Percentiles rank a stretch among this genome's conserved stretches.
These are phyloP conservation scores for Pleurostoma richardsiae DNA, from an alignment of 2,329 filamentous ascomycete species.

Conservation along the genomic window DNA sequence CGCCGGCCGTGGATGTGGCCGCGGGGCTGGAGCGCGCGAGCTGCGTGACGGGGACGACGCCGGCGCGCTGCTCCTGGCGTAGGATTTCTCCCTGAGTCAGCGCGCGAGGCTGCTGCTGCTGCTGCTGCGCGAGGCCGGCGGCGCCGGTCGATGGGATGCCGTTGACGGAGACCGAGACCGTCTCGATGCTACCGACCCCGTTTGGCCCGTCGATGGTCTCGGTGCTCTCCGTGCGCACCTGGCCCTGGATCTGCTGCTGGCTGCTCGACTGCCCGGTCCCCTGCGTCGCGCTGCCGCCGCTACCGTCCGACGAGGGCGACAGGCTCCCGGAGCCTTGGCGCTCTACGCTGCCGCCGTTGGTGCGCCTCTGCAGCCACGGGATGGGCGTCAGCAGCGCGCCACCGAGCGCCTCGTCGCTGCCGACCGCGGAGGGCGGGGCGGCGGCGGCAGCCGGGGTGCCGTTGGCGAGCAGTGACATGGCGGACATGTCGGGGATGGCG, in stretches of 20 bases:
- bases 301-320: background rate
- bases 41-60: conserved; percentile 67
- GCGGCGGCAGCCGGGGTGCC: conserved; percentile 50
- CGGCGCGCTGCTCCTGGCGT: conserved; percentile 80
- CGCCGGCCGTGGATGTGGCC: conserved; percentile 11
- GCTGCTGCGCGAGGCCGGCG: conserved; percentile 15
- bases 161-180: conserved; percentile 71
- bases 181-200: conserved; percentile 74
- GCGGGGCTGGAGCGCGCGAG: conserved; percentile 36
- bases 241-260: conserved; percentile 43
- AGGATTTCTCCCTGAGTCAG: conserved; percentile 81
- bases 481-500: conserved; percentile 52
- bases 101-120: conserved; percentile 32
- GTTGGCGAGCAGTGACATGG: conserved; percentile 52
- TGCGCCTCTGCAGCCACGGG: conserved; percentile 65
- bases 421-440: conserved; percentile 36
- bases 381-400: conserved; percentile 92
- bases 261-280: background rate
- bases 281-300: conserved; percentile 6
- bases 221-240: conserved; percentile 67
- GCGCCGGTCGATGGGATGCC: conserved; percentile 53
- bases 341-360: conserved; percentile 18
- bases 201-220: conserved; percentile 80
- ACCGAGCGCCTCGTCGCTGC: conserved; percentile 83
- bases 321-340: background rate